Base-by-base conservation (phyloP, 192 early-diverging fungal species). In the Coemansia biformis region DNA sequence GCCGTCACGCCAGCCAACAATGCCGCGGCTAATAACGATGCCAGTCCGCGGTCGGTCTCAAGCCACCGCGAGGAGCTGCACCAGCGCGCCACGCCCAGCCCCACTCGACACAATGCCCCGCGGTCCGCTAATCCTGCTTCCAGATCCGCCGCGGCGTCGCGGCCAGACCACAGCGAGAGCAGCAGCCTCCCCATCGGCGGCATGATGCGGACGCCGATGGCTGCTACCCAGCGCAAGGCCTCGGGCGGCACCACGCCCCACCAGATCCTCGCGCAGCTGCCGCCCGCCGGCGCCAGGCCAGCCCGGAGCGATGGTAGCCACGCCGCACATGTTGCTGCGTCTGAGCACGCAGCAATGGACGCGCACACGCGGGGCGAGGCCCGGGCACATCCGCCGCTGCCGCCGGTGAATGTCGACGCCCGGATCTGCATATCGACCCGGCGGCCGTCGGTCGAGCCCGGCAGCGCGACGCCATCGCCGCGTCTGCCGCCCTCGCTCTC, bases 401-500 rank as follows among this genome's bases (percentile, higher is more conserved):
- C 65, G 15, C 38, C 65, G 6, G 31, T 33, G 7, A 36, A 23
- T 5, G 47, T 47, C 3, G 69, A 65, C 41, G 49, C 51, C 19
- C 62, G 53, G 37, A 73, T 73, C 17, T 54, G 69, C 28, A 53
- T 73, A 26, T 61, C 62, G 16, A 53, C 61, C 31, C 61, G 61
- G n/a, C 53, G 59, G 36, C 36, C 56, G 36, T 28, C 46, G 31
- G 48, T 46, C 31, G 7, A 15, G 10, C 28, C 45, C 4, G 31
- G 43, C 3, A 40, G 55, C 40, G 17, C 29, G 16, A 36, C 45
- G 8, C 47, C 39, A 5, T 50, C 47, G 35, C 46, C 57, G 19
- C n/a, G n/a, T n/a, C n/a, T n/a, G n/a, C n/a, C n/a, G n/a, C n/a
- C n/a, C n/a, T 34, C 58, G 38, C 42, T 38, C 15, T 43, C 51